Percentiles rank a stretch among this genome's conserved stretches.
Conservation (phyloP, 1,284 basidiomycete species). For the Microbotryum silenes-acaulis region DNA sequence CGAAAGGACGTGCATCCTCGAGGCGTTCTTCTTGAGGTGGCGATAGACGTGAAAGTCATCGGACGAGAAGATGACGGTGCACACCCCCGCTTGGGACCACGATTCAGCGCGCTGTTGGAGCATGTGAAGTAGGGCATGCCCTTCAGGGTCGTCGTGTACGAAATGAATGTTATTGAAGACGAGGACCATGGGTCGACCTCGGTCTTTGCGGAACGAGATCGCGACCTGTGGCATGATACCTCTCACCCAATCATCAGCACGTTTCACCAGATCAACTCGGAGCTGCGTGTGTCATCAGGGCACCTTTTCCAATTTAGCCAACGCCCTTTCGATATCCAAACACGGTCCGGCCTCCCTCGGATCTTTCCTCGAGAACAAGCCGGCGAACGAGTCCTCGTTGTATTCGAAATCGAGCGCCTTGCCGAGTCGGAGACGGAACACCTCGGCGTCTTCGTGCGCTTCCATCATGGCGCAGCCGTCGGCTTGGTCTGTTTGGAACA, state of each 20-base stretch:
- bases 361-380: slow-evolving; percentile 65
- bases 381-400: slow-evolving; percentile 49
- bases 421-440: slow-evolving; percentile 59
- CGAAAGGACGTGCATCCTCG: slow-evolving; percentile 52
- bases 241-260: neutral
- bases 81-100: slow-evolving; percentile 47
- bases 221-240: slow-evolving; percentile 62
- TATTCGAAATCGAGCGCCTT: slow-evolving; percentile 69
- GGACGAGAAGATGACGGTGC: slow-evolving; percentile 56
- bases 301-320: slow-evolving; percentile 74
- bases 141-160: slow-evolving; percentile 53
- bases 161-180: slow-evolving; percentile 65
- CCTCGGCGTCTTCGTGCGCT: slow-evolving; percentile 36
- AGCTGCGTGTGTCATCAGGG: neutral
- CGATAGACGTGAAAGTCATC: slow-evolving; percentile 42
- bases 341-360: slow-evolving; percentile 73
- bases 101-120: slow-evolving; percentile 74
- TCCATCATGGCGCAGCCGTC: slow-evolving; percentile 36
- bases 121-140: slow-evolving; percentile 65
- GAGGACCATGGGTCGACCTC: slow-evolving; percentile 62
- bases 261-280: neutral
- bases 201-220: slow-evolving; percentile 51
- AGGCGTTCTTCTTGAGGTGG: slow-evolving; percentile 29
- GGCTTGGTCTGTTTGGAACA: slow-evolving; percentile 20
- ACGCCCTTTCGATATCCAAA: slow-evolving; percentile 70